Base-by-base conservation (phyloP, 2,329 filamentous ascomycete genomes). In the Curvularia sp. region DNA sequence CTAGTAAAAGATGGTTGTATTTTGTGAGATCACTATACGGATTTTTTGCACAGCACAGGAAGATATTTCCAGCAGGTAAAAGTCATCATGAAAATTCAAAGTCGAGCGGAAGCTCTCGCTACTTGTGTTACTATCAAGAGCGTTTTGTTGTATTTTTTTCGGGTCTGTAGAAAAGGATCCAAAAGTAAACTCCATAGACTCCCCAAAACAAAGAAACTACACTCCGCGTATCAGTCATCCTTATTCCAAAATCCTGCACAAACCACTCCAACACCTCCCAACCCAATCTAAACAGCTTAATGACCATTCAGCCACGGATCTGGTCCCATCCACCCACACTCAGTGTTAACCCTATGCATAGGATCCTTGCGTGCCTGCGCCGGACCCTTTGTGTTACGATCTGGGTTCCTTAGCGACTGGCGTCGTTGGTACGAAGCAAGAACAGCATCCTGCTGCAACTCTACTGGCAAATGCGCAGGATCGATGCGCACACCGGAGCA, bases 401-500 rank as follows among this genome's bases (percentile, higher is more conserved):
- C 18, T 5, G 26, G 10, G 4, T 26, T 43, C 10, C 22, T 39
- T 2, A 35, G 31, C 12, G 13, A 9, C 47, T 6, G 13, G 4
- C 33, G 48, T 18, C 31, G 20, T 6, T 12, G 3, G 13, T 15
- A 7, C 12, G 26, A 4, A 31, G 5, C n/a, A 15, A 43, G 24
- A 24, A 42, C 26, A 12, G 20, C 38, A 6, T n/a, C 7, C 5
- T 43, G n/a, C 6, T 41, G 44, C 44, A 48, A 31, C 5, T 52
- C 18, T 2, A 5, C 26, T 9, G 51, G 51, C 12, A 54, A 24
- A 31, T 26, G 4, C 1, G 1, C 5, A 8, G 53, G 44, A 18
- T 28, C 28, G 18, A 55, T 49, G 31, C 28, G 22, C 2, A 55
- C 53, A 3, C 53, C 53, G 18, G 20, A 31, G 44, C 53, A 55